These are phyloP conservation scores for Zygosaccharomyces sapae DNA, from an alignment of 1,139 yeast species.

Conservation along the genomic window DNA sequence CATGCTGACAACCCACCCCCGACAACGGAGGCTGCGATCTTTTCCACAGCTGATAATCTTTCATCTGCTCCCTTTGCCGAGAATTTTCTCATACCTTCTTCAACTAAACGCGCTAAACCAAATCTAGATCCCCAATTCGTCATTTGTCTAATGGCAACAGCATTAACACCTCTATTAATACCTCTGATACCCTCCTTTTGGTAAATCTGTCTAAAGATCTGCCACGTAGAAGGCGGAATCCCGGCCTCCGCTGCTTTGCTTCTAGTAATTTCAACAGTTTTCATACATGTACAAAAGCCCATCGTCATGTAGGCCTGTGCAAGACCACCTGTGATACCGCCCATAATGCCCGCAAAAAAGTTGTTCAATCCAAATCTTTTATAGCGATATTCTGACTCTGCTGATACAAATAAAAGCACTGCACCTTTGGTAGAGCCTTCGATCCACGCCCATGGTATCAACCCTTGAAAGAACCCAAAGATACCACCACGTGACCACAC, in stretches of 20 bases:
- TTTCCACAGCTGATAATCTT: conserved; percentile 68
- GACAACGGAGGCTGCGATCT: conserved; percentile 77
- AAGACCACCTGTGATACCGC: conserved; percentile 93
- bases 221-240: conserved; percentile 70
- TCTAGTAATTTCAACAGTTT: conserved; percentile 94
- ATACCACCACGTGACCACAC: conserved; percentile 94
- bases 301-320: conserved; percentile 90
- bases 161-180: conserved; percentile 95
- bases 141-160: conserved; percentile 98
- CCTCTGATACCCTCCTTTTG: conserved; percentile 85
- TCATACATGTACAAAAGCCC: conserved; percentile 98
- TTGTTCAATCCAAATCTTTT: conserved; percentile 60
- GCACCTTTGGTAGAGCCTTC: conserved; percentile 99
- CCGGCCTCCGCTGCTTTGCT: conserved; percentile 59
- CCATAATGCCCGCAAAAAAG: conserved; percentile 84
- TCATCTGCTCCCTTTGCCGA: conserved; percentile 60
- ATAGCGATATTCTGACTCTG: conserved; percentile 83
- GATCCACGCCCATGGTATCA: conserved; percentile 99
- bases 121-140: conserved; percentile 99
- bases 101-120: conserved; percentile 88
- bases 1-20: conserved; percentile 98
- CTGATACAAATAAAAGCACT: conserved; percentile 85
- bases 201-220: conserved; percentile 81
- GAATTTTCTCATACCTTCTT: conserved; percentile 66
- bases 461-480: conserved; percentile 89